Evolutionary conservation across 1,139 yeast species (phyloP).

Genomic region (Geotrichum citri-aurantii): DNA sequence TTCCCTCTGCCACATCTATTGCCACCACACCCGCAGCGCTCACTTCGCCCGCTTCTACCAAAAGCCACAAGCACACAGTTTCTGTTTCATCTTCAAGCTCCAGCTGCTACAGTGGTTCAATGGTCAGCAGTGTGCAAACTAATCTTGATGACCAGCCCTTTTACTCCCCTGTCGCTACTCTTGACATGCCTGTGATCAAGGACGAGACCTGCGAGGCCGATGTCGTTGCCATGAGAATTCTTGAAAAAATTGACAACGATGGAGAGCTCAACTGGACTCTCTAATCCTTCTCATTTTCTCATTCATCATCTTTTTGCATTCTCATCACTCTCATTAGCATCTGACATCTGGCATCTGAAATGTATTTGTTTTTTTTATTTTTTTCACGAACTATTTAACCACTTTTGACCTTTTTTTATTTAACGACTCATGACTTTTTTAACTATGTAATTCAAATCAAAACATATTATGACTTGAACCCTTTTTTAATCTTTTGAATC

Average conservation of each 20-base stretch:
- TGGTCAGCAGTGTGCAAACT: not conserved
- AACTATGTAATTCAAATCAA: not conserved
- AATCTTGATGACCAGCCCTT: not conserved
- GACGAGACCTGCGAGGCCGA: not conserved
- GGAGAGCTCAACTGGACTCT: not conserved
- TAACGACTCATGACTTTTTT: not conserved
- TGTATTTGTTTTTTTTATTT: not conserved
- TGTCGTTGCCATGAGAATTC: not conserved
- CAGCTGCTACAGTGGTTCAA: not conserved
- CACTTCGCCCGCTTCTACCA: not conserved
- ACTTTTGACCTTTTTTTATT: not conserved
- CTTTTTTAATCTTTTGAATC: not conserved
- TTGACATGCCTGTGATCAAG: not conserved
- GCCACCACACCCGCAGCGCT: not conserved
- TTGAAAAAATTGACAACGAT: not conserved
- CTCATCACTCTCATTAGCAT: not conserved
- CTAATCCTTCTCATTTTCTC: not conserved
- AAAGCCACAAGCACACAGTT: not conserved
- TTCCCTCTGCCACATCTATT: not conserved
- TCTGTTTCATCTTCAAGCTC: not conserved
- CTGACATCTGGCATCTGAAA: not conserved
- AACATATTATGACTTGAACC: not conserved
- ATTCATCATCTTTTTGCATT: not conserved
- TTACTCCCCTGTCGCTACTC: not conserved
- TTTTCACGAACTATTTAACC: not conserved